Percentiles rank a stretch among this genome's conserved stretches.
Evolutionary conservation across 2,329 filamentous ascomycete species (phyloP).

Genomic region (Arthroderma uncinatum): DNA sequence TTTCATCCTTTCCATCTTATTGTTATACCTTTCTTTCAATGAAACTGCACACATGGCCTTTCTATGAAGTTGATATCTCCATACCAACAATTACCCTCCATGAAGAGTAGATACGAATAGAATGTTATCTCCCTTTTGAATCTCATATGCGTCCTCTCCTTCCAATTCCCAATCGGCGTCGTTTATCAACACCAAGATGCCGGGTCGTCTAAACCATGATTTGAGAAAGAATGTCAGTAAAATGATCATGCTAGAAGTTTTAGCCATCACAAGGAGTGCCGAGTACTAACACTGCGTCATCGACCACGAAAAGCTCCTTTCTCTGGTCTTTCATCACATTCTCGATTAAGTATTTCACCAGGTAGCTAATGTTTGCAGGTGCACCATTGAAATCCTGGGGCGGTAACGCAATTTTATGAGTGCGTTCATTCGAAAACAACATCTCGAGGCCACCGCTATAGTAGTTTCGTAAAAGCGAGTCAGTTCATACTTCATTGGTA

Average conservation of each 20-base stretch:
- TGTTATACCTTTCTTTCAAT: not conserved
- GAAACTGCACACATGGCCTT: not conserved
- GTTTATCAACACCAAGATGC: constrained; percentile 92
- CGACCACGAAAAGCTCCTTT: constrained; percentile 80
- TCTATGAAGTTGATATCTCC: not conserved
- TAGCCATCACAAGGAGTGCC: not conserved
- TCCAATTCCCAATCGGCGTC: constrained; percentile 98
- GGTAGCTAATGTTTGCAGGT: constrained; percentile 57
- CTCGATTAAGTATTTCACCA: constrained; percentile 69
- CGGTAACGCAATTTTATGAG: constrained; percentile 60
- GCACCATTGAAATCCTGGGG: constrained; percentile 47
- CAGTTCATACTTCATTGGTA: not conserved
- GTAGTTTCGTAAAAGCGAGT: not conserved
- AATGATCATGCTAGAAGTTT: not conserved
- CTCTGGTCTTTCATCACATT: constrained; percentile 75
- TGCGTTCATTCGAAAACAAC: constrained; percentile 74
- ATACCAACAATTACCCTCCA: constrained; percentile 53
- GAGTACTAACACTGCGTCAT: constrained; percentile 67
- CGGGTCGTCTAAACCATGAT: constrained; percentile 59
- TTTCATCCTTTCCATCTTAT: not conserved
- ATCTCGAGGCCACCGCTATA: constrained; percentile 81
- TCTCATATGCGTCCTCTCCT: constrained; percentile 79
- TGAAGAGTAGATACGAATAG: constrained; percentile 95
- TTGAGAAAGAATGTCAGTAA: constrained; percentile 19
- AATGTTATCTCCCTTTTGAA: constrained; percentile 74